These are phyloP conservation scores for Flagelloscypha sp. DNA, from an alignment of 768 basidiomycete genomes.

Conservation along the genomic window DNA sequence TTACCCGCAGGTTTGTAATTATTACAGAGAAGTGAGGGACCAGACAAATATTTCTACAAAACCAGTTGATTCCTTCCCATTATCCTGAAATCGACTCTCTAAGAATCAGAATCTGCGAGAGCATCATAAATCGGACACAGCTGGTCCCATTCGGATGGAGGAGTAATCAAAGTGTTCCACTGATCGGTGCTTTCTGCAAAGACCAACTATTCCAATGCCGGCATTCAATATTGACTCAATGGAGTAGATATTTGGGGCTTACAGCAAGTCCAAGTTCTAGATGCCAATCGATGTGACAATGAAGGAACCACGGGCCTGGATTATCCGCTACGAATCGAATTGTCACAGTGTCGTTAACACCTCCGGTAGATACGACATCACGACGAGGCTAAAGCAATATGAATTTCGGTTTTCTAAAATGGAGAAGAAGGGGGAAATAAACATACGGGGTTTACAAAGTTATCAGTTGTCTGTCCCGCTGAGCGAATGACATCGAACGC, in stretches of 20 bases:
- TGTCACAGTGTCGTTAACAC: slow-evolving; percentile 25
- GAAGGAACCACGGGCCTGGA: slow-evolving; percentile 43
- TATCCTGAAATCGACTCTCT: no score
- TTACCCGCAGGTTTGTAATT: no score
- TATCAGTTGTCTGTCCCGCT: slow-evolving; percentile 27
- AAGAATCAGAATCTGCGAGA: no score
- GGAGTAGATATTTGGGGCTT: no score
- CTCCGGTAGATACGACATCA: slow-evolving; percentile 40
- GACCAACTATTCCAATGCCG: slow-evolving; percentile 9
- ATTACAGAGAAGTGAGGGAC: no score
- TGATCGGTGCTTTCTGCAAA: slow-evolving; percentile 18
- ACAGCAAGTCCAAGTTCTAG: slow-evolving; percentile 8
- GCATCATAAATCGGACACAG: slow-evolving; percentile 16
- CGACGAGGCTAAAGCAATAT: slow-evolving; percentile 23
- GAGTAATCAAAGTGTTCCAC: slow-evolving; percentile 4
- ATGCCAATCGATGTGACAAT: slow-evolving; percentile 28
- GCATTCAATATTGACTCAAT: slow-evolving; percentile 1
- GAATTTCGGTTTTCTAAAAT: slow-evolving; percentile 16
- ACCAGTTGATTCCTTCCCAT: no score
- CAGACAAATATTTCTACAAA: no score
- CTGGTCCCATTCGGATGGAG: slow-evolving; percentile 10
- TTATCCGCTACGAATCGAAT: slow-evolving; percentile 46
- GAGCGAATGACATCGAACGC: slow-evolving; percentile 36
- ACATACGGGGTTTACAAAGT: slow-evolving; percentile 44
- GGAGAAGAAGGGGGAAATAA: no score